These are phyloP conservation scores for Sclerotinia nivalis DNA, from an alignment of 2,329 filamentous ascomycete genomes.

Conservation along the genomic window DNA sequence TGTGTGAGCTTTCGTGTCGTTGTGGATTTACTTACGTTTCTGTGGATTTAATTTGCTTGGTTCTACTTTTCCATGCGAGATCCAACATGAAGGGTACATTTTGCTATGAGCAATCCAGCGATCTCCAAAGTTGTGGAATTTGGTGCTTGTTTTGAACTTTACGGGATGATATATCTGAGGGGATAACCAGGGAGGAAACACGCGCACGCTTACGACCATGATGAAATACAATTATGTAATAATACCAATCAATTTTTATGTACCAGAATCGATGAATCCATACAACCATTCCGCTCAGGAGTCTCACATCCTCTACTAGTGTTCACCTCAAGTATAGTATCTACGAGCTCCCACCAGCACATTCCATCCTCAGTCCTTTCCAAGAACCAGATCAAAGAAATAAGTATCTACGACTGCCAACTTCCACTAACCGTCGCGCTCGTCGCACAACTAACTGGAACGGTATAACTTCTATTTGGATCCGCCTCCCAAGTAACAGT, in stretches of 20 bases:
- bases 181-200: not conserved
- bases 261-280: not conserved
- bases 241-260: not conserved
- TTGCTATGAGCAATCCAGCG: not conserved
- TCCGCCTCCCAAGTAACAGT: constrained; percentile 65
- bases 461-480: constrained; percentile 38
- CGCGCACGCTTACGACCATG: not conserved
- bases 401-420: constrained; percentile 28
- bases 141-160: not conserved
- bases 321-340: too few species aligned
- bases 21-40: not conserved
- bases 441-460: constrained; percentile 35
- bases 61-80: not conserved
- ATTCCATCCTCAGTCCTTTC: not conserved
- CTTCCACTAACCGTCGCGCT: constrained; percentile 31
- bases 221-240: not conserved
- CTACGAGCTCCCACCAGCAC: not conserved
- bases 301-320: too few species aligned
- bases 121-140: not conserved
- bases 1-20: not conserved
- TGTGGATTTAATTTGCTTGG: not conserved
- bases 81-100: not conserved
- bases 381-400: too few species aligned
- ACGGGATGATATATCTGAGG: not conserved
- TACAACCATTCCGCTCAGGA: not conserved